These are phyloP conservation scores for Fraxinus quadrangulata DNA, from an alignment of 257 asterid genomes.

Conservation along the genomic window DNA sequence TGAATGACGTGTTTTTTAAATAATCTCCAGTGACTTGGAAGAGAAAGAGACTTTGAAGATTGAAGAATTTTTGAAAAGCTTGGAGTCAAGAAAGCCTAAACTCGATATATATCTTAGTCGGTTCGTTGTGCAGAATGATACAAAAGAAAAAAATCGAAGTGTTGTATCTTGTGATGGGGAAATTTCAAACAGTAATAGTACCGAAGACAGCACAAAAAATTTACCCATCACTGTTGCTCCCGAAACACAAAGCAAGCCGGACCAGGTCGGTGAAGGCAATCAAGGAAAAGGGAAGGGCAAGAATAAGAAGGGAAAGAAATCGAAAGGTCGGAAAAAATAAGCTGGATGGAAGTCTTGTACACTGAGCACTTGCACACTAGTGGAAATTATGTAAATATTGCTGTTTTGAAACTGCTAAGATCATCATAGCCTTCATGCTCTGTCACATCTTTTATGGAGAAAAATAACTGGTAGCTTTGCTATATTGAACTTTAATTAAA, in stretches of 20 bases:
- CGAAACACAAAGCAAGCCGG: not conserved
- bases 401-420: not conserved
- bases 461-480: too few relatives aligned
- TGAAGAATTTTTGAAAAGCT: constrained; percentile 25
- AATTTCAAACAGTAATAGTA: not conserved
- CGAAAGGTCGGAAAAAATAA: not conserved
- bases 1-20: not conserved
- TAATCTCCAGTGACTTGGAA: constrained; percentile 17
- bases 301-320: not conserved
- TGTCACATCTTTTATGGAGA: too few relatives aligned
- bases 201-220: not conserved
- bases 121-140: not conserved
- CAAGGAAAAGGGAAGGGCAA: not conserved
- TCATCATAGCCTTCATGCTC: not conserved
- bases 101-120: constrained; percentile 6
- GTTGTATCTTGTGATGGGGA: not conserved
- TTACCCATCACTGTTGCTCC: not conserved
- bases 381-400: not conserved
- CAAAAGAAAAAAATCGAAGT: not conserved
- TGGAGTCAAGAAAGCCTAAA: constrained; percentile 22
- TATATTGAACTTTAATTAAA: too few relatives aligned
- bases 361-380: not conserved
- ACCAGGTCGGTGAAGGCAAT: not conserved
- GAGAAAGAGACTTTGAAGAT: constrained; percentile 5
- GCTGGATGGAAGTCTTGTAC: not conserved